These are phyloP conservation scores for Ophiocordyceps australis DNA, from an alignment of 2,329 filamentous ascomycete genomes.

Conservation along the genomic window DNA sequence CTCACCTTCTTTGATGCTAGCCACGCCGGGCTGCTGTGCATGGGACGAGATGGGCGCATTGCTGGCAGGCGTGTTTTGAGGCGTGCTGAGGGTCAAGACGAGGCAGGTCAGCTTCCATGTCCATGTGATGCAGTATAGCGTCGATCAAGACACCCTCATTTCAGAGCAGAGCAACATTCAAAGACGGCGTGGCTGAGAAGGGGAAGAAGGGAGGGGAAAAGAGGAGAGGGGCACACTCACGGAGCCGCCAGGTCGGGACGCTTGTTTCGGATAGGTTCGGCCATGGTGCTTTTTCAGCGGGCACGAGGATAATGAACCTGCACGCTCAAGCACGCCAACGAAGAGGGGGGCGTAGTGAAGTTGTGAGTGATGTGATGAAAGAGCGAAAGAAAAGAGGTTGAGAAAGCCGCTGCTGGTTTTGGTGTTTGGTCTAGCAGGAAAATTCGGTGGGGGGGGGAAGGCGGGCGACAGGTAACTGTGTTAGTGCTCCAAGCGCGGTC, in stretches of 20 bases:
- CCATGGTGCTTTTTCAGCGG: constrained; percentile 26
- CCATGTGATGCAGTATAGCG: no score
- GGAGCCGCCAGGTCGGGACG: constrained; percentile 38
- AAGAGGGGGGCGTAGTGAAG: constrained; percentile 11
- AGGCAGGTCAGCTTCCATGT: no score
- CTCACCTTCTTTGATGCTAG: constrained; percentile 95
- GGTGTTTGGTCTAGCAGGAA: constrained; percentile 18
- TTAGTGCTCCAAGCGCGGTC: no score
- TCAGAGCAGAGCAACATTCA: constrained; percentile 1
- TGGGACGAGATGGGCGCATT: constrained; percentile 96
- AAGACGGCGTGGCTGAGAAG: background rate
- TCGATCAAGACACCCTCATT: no score
- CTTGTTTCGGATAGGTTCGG: constrained; percentile 47
- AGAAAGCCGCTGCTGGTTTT: constrained; percentile 12
- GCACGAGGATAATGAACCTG: constrained; percentile 8
- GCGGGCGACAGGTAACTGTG: no score
- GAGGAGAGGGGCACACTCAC: constrained; percentile 22
- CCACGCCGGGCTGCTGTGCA: constrained; percentile 83
- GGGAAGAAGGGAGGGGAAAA: background rate
- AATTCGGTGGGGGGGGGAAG: constrained; percentile 19
- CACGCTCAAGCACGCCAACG: constrained; percentile 6
- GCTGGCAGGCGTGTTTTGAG: constrained; percentile 92
- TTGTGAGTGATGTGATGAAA: constrained; percentile 7
- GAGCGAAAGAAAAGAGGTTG: constrained; percentile 14
- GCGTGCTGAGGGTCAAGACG: constrained; percentile 61